A percentile compares a stretch with the other conserved stretches of the same genome.
These are phyloP conservation scores for Gleditsia sinensis DNA, from an alignment of 306 rosid species.

Conservation along the genomic window DNA sequence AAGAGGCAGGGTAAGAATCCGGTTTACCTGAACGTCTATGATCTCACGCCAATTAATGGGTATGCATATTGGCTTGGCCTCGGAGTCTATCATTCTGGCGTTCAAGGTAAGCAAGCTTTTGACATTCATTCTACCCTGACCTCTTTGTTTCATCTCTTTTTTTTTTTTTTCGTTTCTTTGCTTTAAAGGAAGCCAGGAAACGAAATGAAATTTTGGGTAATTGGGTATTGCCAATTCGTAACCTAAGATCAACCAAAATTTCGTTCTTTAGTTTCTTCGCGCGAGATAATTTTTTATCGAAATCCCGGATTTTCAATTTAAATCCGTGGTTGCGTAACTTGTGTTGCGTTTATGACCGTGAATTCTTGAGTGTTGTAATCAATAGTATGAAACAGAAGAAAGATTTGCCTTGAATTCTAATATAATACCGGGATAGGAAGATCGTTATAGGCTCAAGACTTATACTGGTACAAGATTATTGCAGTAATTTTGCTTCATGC, in stretches of 20 bases:
- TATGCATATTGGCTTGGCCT: slow-evolving; percentile 98
- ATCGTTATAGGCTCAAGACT: not conserved
- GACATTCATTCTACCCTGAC: too few relatives aligned
- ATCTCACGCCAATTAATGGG: slow-evolving; percentile 87
- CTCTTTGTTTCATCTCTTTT: not conserved
- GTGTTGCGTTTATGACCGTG: not conserved
- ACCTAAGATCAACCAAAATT: not conserved
- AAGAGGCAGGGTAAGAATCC: slow-evolving; percentile 75
- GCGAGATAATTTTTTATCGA: not conserved
- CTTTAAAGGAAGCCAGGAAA: slow-evolving; percentile 15
- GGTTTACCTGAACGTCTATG: slow-evolving; percentile 87
- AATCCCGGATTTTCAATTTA: slow-evolving; percentile 11
- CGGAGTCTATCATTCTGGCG: slow-evolving; percentile 95
- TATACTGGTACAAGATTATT: too few relatives aligned
- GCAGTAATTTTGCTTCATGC: not conserved
- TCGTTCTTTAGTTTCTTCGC: not conserved
- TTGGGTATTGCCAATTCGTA: slow-evolving; percentile 1
- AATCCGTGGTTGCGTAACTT: slow-evolving; percentile 34
- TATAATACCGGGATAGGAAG: not conserved
- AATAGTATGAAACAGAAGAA: not conserved
- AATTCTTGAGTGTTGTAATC: not conserved
- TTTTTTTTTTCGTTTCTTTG: not conserved
- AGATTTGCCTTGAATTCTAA: not conserved
- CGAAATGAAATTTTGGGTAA: not conserved
- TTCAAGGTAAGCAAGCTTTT: slow-evolving; percentile 59